Percentiles rank a stretch among this genome's conserved stretches.
Conservation (phyloP, 768 basidiomycete species). For the Ramaria rubella region DNA sequence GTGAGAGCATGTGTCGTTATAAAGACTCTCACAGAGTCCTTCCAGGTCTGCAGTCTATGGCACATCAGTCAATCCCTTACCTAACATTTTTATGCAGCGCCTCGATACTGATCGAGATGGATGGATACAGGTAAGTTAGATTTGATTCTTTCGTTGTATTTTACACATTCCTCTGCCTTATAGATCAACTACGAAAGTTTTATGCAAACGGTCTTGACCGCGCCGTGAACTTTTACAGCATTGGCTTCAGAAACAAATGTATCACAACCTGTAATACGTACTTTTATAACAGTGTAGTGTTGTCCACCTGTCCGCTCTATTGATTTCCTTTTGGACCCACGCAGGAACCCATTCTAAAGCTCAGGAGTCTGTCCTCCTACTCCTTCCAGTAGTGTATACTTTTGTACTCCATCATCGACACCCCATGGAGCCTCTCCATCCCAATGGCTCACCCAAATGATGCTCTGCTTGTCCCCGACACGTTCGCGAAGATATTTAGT, state of each 20-base stretch:
- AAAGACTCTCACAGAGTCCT: slow-evolving; percentile 70
- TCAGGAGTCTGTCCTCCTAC: too few relatives aligned
- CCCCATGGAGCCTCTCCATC: slow-evolving; percentile 88
- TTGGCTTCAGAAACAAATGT: background rate
- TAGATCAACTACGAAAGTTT: slow-evolving; percentile 67
- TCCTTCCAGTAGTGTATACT: background rate
- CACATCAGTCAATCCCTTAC: background rate
- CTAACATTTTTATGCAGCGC: slow-evolving; percentile 13
- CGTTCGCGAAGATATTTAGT: slow-evolving; percentile 52
- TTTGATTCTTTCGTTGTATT: background rate
- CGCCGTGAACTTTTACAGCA: slow-evolving; percentile 39
- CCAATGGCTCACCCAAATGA: slow-evolving; percentile 86
- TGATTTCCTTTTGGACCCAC: background rate
- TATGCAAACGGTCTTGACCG: slow-evolving; percentile 57
- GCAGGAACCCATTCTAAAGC: too few relatives aligned
- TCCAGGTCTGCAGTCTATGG: slow-evolving; percentile 29
- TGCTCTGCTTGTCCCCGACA: slow-evolving; percentile 47
- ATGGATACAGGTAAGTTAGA: slow-evolving; percentile 41
- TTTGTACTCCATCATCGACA: background rate
- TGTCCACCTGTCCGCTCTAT: background rate
- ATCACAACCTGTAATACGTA: background rate
- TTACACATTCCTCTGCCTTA: too few relatives aligned
- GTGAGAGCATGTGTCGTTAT: slow-evolving; percentile 80
- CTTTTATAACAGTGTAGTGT: background rate
- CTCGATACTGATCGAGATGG: slow-evolving; percentile 61